Base-by-base conservation (phyloP, 345 rosid genomes). In the Hevea brasiliensis region DNA sequence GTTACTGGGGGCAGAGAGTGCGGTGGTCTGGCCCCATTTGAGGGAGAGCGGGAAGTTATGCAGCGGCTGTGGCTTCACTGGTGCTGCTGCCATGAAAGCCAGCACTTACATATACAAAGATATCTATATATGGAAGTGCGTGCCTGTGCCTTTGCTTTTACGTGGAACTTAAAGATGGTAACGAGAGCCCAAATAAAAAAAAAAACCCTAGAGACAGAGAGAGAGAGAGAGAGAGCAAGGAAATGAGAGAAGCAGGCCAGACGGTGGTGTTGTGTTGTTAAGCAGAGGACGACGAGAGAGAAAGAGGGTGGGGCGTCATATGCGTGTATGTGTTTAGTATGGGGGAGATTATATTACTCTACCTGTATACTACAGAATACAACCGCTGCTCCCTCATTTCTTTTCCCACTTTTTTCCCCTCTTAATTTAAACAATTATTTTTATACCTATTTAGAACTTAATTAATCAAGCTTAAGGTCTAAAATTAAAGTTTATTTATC, bases 41-140 rank as follows among this genome's bases (percentile, higher is more conserved):
- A 84, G 87, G 57, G 85, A 84, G 73, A 91, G 78, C 51, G 92
- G 76, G 76, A 89, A 93, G 80, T 88, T 85, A 83, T 91, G 94
- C 57, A 92, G 85, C 70, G 89, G 90, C 77, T 89, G 91, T 10
- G 90, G 84, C 82, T 90, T 89, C 66, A 85, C 85, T 18, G 92
- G 86, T 26, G 87, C 81, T 26, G 89, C 79, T 13, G 92, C 86
- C 89, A 91, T 86, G 59, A 29, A 55, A 57, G 32, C 8, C 1
- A 54, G 20, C 3, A 40, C 51, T 11, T 11, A 24, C 6, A 45
- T 14, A 62, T 48, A 66, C 15, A 13, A 3, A 45, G 13, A 37
- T 3, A 14, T 13, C 13, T 44, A 15, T 69, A 9, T 50, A 26
- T 35, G 29, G 27, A 48, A 8, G n/a, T 26, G n/a, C 15, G 35